These are phyloP conservation scores for Umbelopsis sp. DNA, from an alignment of 371 early-diverging fungal genomes.

Conservation along the genomic window DNA sequence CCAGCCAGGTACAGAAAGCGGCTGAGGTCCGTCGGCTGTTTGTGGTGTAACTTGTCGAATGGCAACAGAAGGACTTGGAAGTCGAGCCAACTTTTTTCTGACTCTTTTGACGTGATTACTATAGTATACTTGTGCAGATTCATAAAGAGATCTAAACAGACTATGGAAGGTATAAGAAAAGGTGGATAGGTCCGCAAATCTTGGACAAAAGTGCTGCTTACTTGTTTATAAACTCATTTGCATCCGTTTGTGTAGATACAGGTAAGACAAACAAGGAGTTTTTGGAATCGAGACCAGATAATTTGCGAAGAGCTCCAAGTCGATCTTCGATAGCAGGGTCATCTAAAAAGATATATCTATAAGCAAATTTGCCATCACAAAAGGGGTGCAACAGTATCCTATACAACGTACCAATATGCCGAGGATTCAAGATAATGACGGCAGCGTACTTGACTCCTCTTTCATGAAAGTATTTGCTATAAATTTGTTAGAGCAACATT, in stretches of 20 bases:
- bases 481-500: not conserved
- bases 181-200: not conserved
- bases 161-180: slow-evolving; percentile 26
- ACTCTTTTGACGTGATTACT: slow-evolving; percentile 72
- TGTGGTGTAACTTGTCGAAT: slow-evolving; percentile 28
- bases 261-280: slow-evolving; percentile 68
- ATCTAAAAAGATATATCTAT: slow-evolving; percentile 33
- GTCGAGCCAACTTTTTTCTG: slow-evolving; percentile 69
- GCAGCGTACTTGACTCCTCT: slow-evolving; percentile 75
- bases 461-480: slow-evolving; percentile 69
- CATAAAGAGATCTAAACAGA: slow-evolving; percentile 70
- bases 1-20: slow-evolving; percentile 73
- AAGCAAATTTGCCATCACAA: no score
- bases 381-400: not conserved
- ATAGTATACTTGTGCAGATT: slow-evolving; percentile 72
- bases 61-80: slow-evolving; percentile 56
- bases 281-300: slow-evolving; percentile 67
- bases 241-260: slow-evolving; percentile 51
- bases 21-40: slow-evolving; percentile 43
- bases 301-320: slow-evolving; percentile 59
- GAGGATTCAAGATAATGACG: slow-evolving; percentile 62
- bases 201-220: slow-evolving; percentile 29
- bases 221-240: slow-evolving; percentile 71
- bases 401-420: slow-evolving; percentile 41
- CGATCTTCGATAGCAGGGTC: slow-evolving; percentile 72